A percentile compares a stretch with the other conserved stretches of the same genome.
Conservation (phyloP, 192 early-diverging fungal species). For the Coemansia sp. region DNA sequence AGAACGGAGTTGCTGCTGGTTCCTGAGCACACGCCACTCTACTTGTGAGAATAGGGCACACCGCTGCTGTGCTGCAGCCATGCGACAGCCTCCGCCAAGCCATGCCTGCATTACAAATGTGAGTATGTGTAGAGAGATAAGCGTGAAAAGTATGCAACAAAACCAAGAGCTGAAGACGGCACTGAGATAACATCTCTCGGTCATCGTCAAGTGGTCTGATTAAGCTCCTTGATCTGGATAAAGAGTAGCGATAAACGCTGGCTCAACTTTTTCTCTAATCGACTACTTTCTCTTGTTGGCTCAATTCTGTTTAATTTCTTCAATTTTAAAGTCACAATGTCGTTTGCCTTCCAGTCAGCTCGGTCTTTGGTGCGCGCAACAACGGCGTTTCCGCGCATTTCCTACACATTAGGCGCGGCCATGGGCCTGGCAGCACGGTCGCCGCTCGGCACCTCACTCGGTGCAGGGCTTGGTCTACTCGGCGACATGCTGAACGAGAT, state of each 20-base stretch:
- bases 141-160: background rate
- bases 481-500: slow-evolving; percentile 58
- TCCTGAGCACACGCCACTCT: background rate
- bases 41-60: background rate
- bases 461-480: slow-evolving; percentile 34
- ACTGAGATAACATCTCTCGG: background rate
- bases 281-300: background rate
- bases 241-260: background rate
- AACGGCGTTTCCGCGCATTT: slow-evolving; percentile 22
- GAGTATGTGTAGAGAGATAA: background rate
- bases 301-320: background rate
- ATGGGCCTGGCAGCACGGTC: slow-evolving; percentile 16
- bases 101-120: slow-evolving; percentile 2
- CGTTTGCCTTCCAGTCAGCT: slow-evolving; percentile 26
- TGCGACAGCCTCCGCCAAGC: background rate
- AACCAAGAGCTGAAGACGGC: background rate
- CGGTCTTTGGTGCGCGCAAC: slow-evolving; percentile 24
- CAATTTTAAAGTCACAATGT: slow-evolving; percentile 20
- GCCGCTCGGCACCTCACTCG: slow-evolving; percentile 20
- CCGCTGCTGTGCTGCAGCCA: slow-evolving; percentile 6
- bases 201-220: background rate
- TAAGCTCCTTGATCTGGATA: background rate
- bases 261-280: slow-evolving; percentile 5
- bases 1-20: background rate
- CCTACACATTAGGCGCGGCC: slow-evolving; percentile 9